Evolutionary conservation across 208 protist genomes (phyloP).

Genomic region (Acanthamoeba sp.): DNA sequence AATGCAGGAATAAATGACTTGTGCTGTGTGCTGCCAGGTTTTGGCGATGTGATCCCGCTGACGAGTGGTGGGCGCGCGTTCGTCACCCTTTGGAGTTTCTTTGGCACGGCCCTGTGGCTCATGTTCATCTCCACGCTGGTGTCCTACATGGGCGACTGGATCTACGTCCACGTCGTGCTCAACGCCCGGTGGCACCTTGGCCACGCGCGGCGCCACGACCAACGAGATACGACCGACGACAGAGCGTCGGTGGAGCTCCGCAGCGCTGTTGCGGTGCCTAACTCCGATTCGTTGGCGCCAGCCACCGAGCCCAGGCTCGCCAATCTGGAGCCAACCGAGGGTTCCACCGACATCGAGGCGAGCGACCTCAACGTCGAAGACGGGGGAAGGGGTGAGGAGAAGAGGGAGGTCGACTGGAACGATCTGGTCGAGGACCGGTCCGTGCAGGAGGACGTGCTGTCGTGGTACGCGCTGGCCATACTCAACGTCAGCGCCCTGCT

Average conservation of each 20-base stretch:
- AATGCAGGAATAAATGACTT: no score
- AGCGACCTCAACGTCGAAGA: no score
- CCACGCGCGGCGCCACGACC: neutral
- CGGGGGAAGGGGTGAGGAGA: no score
- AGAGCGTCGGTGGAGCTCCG: no score
- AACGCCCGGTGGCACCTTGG: neutral
- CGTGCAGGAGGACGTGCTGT: neutral
- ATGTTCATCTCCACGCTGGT: neutral
- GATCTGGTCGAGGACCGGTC: neutral
- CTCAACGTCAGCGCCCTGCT: neutral
- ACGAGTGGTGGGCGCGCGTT: neutral
- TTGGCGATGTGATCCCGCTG: neutral
- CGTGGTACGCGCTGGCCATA: neutral
- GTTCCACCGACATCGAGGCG: no score
- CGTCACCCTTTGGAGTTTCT: neutral
- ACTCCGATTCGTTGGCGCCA: no score
- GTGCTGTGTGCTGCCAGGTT: no score
- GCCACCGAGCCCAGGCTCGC: no score
- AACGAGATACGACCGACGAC: no score
- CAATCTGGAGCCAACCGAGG: no score
- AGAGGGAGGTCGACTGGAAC: neutral
- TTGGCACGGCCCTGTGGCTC: neutral
- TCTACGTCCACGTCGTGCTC: constrained; percentile 1
- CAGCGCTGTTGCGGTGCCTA: no score
- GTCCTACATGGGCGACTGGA: neutral